A percentile compares a stretch with the other conserved stretches of the same genome.
Evolutionary conservation across 176 grass and related monocot genomes (phyloP).

Genomic region (Aegilops sharonensis): DNA sequence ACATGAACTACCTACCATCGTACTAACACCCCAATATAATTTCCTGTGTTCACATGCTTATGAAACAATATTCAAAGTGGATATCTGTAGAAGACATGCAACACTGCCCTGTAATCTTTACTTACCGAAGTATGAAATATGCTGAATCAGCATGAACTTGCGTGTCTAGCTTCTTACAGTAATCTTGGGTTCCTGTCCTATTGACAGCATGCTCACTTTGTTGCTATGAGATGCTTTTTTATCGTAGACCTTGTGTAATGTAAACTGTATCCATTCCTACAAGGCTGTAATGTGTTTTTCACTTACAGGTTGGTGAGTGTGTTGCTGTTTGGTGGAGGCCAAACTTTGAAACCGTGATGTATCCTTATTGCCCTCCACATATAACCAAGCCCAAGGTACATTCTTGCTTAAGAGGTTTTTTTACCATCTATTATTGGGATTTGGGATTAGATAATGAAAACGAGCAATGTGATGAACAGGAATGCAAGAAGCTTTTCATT

Average conservation of each 20-base stretch:
- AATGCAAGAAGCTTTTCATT: constrained; percentile 99
- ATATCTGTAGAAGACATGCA: background rate
- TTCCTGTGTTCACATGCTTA: background rate
- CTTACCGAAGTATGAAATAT: constrained; percentile 6
- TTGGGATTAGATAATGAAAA: constrained; percentile 1
- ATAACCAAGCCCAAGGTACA: constrained; percentile 98
- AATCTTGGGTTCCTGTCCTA: background rate
- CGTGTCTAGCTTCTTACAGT: background rate
- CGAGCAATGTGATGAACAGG: constrained; percentile 43
- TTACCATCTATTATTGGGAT: background rate
- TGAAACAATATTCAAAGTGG: background rate
- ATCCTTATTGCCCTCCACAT: constrained; percentile 98
- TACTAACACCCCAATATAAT: background rate
- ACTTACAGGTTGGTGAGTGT: constrained; percentile 90
- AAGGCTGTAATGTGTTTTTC: background rate
- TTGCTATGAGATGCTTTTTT: background rate
- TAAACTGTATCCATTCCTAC: background rate
- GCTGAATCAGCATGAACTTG: background rate
- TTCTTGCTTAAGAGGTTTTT: constrained; percentile 7
- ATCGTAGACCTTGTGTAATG: background rate
- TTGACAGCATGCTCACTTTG: background rate
- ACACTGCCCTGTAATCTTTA: background rate
- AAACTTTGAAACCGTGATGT: constrained; percentile 99
- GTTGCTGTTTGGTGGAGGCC: constrained; percentile 99
- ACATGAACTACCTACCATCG: background rate